phyloP scores from a whole-genome alignment of 768 basidiomycete species.

The Symmetrospora coprosmae region DNA sequence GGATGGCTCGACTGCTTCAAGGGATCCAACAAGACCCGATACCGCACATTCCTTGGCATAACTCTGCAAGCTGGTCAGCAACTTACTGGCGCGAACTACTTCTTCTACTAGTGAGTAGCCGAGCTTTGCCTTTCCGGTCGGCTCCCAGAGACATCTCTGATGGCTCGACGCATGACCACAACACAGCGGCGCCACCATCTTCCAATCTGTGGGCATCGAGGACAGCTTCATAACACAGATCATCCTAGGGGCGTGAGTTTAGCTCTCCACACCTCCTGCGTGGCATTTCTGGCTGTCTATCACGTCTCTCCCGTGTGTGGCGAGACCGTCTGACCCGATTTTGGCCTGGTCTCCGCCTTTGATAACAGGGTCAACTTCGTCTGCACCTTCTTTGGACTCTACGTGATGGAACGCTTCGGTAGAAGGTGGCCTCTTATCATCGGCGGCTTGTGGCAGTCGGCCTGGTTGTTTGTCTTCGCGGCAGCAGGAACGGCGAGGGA shows the following conservation, averaged over 20 bases:
- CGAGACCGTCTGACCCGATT: too few relatives aligned
- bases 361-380: conserved; percentile 59
- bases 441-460: conserved; percentile 37
- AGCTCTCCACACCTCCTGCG: too few relatives aligned
- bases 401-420: conserved; percentile 55
- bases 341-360: too few relatives aligned
- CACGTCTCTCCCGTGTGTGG: too few relatives aligned
- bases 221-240: conserved; percentile 61
- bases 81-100: conserved; percentile 44
- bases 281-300: too few relatives aligned
- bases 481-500: conserved; percentile 54
- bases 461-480: conserved; percentile 51
- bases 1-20: conserved; percentile 61
- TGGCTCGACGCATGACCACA: conserved; percentile 35
- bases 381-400: conserved; percentile 53
- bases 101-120: conserved; percentile 22
- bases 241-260: conserved; percentile 59
- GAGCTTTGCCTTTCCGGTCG: too few relatives aligned
- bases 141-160: neutral
- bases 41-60: conserved; percentile 44
- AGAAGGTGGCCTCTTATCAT: conserved; percentile 51
- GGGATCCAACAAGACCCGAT: conserved; percentile 47
- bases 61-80: conserved; percentile 57
- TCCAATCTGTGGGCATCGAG: conserved; percentile 51
- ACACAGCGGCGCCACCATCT: conserved; percentile 53